Evolutionary conservation across 805 yeast genomes (phyloP), one percentile per base, ranked within the genome.

Genomic region (Spathaspora girioi): DNA sequence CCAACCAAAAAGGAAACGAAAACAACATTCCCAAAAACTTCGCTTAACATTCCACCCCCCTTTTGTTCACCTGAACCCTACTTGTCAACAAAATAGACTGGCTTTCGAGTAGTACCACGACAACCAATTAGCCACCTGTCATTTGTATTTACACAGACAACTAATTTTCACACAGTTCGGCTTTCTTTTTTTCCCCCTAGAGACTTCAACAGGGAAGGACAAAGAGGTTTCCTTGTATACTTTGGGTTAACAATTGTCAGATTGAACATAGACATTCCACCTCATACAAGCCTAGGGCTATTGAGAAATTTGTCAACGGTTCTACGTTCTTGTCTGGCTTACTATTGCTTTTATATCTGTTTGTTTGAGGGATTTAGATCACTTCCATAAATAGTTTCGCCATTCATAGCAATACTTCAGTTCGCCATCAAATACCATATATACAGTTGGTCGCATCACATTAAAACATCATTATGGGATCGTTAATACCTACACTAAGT

Each of bases 401-500:
- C n/a, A n/a, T n/a, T n/a, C n/a, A n/a, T n/a, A n/a, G n/a, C n/a
- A n/a, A n/a, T n/a, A n/a, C n/a, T n/a, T n/a, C n/a, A n/a, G n/a
- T n/a, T n/a, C n/a, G 11, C 14, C 32, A 29, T 3, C 32, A 29
- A 10, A 10, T 12, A 29, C 26, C 32, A 29, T 29, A 29, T 35
- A 35, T 35, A 35, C 40, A 35, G 4, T n/a, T 31, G 12, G 35
- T 4, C n/a, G 8, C 10, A 31, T 5, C 35, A 10, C 35, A 31
- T 31, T 31, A 14, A 35, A 14, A 35, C 18, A 42, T 23, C 29
- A 42, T 2, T 14, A 85, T 86, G 89, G 75, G 84, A 1, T 78
- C 87, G 4, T 65, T 83, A 40, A 81, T 83, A 51, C 87, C 91
- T 3, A 78, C 89, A 1, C 77, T 85, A 26, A 81, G 85, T 60